A percentile compares a stretch with the other conserved stretches of the same genome.
Evolutionary conservation across 495 filamentous ascomycete genomes (phyloP).

Genomic region (Lasiosphaeriaceae sp.): DNA sequence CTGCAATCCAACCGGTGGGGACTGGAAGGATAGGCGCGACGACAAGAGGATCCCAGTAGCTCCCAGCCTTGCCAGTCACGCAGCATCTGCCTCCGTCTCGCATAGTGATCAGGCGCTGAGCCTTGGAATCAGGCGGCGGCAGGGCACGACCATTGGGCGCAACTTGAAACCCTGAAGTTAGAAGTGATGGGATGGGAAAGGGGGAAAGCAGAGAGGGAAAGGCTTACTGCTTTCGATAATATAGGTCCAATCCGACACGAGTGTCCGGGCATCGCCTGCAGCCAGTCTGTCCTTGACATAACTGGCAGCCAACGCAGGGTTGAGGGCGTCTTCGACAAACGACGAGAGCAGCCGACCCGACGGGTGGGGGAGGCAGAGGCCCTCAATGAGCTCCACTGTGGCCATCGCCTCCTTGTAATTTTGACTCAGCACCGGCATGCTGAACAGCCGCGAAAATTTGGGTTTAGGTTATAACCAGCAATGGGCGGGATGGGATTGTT

Average conservation of each 20-base stretch:
- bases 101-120: constrained; percentile 12
- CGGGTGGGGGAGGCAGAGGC: constrained; percentile 21
- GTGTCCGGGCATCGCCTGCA: constrained; percentile 14
- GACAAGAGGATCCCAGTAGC: constrained; percentile 21
- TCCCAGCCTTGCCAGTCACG: constrained; percentile 22
- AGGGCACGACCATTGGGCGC: constrained; percentile 10
- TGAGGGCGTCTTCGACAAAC: constrained; percentile 13
- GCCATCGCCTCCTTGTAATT: background rate
- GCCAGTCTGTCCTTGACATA: constrained; percentile 6
- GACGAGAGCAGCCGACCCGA: constrained; percentile 10
- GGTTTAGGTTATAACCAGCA: background rate
- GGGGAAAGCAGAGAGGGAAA: background rate
- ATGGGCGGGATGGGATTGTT: background rate
- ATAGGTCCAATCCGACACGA: constrained; percentile 23
- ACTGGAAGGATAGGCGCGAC: constrained; percentile 23
- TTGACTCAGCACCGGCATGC: background rate
- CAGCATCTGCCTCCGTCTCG: constrained; percentile 25
- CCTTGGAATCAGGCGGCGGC: constrained; percentile 5
- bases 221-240: constrained; percentile 20
- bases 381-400: constrained; percentile 24
- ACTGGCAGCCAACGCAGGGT: constrained; percentile 14
- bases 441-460: background rate
- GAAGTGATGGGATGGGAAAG: background rate
- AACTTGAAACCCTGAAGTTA: constrained; percentile 7
- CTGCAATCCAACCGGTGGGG: constrained; percentile 11